phyloP scores from a whole-genome alignment of 2,329 filamentous ascomycete species.

The Phaeosphaeriaceae sp. region DNA sequence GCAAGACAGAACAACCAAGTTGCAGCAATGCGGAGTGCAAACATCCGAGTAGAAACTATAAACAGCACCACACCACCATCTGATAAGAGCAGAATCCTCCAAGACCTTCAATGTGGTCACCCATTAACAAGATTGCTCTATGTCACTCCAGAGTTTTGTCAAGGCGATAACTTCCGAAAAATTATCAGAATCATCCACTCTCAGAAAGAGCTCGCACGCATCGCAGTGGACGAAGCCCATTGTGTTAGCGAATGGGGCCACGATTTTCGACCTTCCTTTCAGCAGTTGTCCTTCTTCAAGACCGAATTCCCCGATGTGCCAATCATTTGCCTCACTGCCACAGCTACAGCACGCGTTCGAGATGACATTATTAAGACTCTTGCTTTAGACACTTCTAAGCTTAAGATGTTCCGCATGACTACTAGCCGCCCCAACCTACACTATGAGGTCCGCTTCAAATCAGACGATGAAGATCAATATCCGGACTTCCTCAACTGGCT shows the following conservation, averaged over 20 bases:
- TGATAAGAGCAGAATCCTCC: conserved; percentile 72
- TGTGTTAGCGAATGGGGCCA: conserved; percentile 99
- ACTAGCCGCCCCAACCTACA: conserved; percentile 86
- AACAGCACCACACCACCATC: conserved; percentile 77
- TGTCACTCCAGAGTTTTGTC: conserved; percentile 90
- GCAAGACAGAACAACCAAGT: conserved; percentile 84
- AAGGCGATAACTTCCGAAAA: conserved; percentile 76
- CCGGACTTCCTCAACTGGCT: conserved; percentile 80
- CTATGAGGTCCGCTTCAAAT: conserved; percentile 85
- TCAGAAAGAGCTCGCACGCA: conserved; percentile 82
- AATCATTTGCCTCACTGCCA: conserved; percentile 91
- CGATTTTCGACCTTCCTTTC: conserved; percentile 93
- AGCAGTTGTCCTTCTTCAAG: conserved; percentile 84
- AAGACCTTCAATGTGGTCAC: conserved; percentile 86
- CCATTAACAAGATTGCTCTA: conserved; percentile 84
- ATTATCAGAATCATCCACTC: conserved; percentile 74
- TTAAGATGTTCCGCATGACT: conserved; percentile 81
- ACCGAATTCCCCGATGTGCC: conserved; percentile 82
- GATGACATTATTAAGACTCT: conserved; percentile 82
- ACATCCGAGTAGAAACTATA: conserved; percentile 81
- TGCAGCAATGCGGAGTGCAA: conserved; percentile 73
- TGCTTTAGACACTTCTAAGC: conserved; percentile 66
- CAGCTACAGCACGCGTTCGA: conserved; percentile 80
- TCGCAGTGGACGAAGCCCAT: conserved; percentile 93
- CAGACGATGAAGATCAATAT: conserved; percentile 75